phyloP scores from a whole-genome alignment of 306 rosid species.

The Hippophae tibetana region DNA sequence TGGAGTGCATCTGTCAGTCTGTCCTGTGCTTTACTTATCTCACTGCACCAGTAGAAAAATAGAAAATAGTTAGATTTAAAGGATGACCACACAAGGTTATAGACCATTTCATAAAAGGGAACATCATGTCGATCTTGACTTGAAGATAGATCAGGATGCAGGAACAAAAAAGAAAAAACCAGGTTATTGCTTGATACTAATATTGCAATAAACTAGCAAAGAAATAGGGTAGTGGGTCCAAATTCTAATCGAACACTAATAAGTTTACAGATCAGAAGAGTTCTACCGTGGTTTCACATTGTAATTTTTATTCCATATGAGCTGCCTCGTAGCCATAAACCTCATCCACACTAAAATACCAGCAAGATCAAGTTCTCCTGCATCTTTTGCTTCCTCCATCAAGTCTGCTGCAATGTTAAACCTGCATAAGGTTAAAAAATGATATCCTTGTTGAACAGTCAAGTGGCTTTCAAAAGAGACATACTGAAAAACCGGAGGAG shows the following conservation, averaged over 20 bases:
- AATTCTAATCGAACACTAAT: background rate
- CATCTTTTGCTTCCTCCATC: constrained; percentile 60
- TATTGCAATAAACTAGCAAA: too few relatives aligned
- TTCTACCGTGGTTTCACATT: constrained; percentile 96
- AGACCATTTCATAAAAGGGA: background rate
- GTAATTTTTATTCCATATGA: constrained; percentile 95
- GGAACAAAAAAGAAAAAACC: too few relatives aligned
- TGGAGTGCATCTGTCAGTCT: constrained; percentile 86
- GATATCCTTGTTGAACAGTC: too few relatives aligned
- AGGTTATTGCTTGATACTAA: too few relatives aligned
- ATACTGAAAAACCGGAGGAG: too few relatives aligned
- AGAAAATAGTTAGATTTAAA: constrained; percentile 17
- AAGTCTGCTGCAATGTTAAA: constrained; percentile 94
- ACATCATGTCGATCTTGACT: too few relatives aligned
- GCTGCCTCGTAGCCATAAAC: constrained; percentile 98
- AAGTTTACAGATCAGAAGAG: constrained; percentile 12
- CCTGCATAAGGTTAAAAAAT: constrained; percentile 33
- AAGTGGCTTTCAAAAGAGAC: too few relatives aligned
- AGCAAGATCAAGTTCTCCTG: constrained; percentile 71
- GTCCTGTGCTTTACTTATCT: constrained; percentile 93
- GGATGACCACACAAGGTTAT: constrained; percentile 10
- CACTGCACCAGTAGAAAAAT: constrained; percentile 43
- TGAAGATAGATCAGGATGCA: too few relatives aligned
- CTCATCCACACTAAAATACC: constrained; percentile 97
- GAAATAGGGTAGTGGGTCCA: too few relatives aligned